Conservation (phyloP, 176 grass and related monocot species). For the Carex kokanica region DNA sequence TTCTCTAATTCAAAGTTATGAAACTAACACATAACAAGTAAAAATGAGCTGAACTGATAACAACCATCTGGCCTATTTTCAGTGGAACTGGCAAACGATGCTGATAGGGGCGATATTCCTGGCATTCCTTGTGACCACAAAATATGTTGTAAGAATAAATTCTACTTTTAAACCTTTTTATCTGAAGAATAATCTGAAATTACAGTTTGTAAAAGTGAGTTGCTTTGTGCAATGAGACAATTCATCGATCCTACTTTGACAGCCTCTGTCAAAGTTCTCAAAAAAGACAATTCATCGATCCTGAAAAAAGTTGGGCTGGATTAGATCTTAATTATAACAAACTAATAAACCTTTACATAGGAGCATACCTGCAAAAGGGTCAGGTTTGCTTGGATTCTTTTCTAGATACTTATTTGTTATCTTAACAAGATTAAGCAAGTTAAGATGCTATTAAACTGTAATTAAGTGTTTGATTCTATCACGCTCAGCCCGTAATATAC, state of each 20-base stretch:
- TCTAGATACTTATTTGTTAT: neutral
- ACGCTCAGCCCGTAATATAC: too few species aligned
- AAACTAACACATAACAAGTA: neutral
- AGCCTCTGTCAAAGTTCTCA: too few species aligned
- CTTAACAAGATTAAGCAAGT: neutral
- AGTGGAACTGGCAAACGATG: slow-evolving; percentile 88
- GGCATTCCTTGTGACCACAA: slow-evolving; percentile 52
- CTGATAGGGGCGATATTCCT: slow-evolving; percentile 61
- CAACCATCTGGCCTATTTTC: neutral
- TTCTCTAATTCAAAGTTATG: neutral
- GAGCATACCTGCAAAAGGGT: neutral
- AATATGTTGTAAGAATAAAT: slow-evolving; percentile 65
- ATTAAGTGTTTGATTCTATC: neutral
- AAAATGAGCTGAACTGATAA: neutral
- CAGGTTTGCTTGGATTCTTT: neutral
- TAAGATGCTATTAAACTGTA: neutral
- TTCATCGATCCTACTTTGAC: neutral
- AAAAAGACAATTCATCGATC: neutral
- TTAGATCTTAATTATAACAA: neutral
- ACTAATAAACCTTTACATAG: neutral
- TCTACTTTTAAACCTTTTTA: neutral
- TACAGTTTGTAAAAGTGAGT: neutral
- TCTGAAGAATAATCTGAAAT: neutral
- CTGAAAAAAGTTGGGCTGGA: neutral
- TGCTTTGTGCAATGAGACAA: neutral